Evolutionary conservation across 2,329 filamentous ascomycete genomes (phyloP).

Genomic region (Teratosphaeria epicoccoides): DNA sequence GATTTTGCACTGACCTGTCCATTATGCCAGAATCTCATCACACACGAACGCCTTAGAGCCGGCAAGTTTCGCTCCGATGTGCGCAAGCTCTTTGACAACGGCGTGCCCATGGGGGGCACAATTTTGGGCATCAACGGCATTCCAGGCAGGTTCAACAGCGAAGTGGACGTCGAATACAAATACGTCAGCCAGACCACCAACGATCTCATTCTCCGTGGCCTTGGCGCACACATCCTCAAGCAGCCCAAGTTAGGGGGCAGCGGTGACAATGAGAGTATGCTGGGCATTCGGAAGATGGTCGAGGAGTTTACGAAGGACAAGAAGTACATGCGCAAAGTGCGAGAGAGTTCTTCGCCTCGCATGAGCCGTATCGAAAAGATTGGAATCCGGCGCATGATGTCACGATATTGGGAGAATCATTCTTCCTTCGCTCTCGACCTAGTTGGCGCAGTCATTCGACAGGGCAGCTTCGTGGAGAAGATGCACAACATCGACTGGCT

Average conservation of each 20-base stretch:
- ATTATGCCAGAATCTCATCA: slow-evolving; percentile 41
- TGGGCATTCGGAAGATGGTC: slow-evolving; percentile 41
- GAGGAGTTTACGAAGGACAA: slow-evolving; percentile 35
- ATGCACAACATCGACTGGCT: slow-evolving; percentile 72
- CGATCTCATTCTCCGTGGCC: slow-evolving; percentile 33
- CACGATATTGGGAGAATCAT: slow-evolving; percentile 58
- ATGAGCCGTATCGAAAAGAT: slow-evolving; percentile 22
- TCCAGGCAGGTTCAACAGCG: slow-evolving; percentile 29
- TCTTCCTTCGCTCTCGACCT: slow-evolving; percentile 56
- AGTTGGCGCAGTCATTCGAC: slow-evolving; percentile 53
- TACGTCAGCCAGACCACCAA: slow-evolving; percentile 9
- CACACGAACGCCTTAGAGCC: slow-evolving; percentile 50
- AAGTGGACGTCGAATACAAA: slow-evolving; percentile 9
- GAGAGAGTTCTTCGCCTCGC: slow-evolving; percentile 3
- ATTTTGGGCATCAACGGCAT: slow-evolving; percentile 47
- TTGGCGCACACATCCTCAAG: slow-evolving; percentile 33
- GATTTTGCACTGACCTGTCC: slow-evolving; percentile 43
- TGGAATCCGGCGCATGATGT: slow-evolving; percentile 56
- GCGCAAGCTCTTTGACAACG: slow-evolving; percentile 34
- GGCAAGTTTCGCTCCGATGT: slow-evolving; percentile 52
- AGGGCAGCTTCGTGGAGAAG: slow-evolving; percentile 58
- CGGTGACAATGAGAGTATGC: slow-evolving; percentile 29
- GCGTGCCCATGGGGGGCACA: slow-evolving; percentile 57
- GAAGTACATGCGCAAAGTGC: slow-evolving; percentile 30
- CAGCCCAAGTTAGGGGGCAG: not conserved